Evolutionary conservation across 106 monocot species (phyloP).

Genomic region (Acanthochlamys bracteata): DNA sequence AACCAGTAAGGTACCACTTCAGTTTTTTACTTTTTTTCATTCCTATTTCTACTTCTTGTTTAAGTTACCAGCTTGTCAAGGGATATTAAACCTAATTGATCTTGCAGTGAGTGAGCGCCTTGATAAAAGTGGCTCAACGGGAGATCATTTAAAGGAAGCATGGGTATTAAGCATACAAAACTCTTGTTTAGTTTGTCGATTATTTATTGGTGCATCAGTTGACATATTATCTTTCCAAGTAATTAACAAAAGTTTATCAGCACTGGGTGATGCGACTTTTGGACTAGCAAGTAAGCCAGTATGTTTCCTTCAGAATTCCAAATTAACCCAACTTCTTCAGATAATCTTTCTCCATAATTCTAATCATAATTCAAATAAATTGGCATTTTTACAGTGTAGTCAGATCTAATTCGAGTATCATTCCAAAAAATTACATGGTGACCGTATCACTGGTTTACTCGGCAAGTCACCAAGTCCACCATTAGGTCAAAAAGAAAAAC

Average conservation of each 20-base stretch:
- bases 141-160: constrained; percentile 56
- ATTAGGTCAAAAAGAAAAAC: too few species aligned
- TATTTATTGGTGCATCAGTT: too few species aligned
- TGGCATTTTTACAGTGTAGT: background rate
- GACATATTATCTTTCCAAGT: constrained; percentile 26
- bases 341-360: constrained; percentile 13
- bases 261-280: constrained; percentile 81
- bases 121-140: constrained; percentile 74
- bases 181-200: too few species aligned
- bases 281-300: constrained; percentile 77
- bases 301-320: constrained; percentile 87
- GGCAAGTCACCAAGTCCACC: too few species aligned
- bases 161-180: too few species aligned
- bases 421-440: too few species aligned
- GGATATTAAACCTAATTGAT: constrained; percentile 82
- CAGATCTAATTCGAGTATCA: too few species aligned
- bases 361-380: background rate
- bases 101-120: constrained; percentile 90
- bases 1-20: too few species aligned
- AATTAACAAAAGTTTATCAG: constrained; percentile 84
- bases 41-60: too few species aligned
- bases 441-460: too few species aligned
- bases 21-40: too few species aligned
- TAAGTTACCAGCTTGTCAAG: too few species aligned
- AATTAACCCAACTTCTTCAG: constrained; percentile 85